phyloP scores from a whole-genome alignment of 257 asterid genomes.

The Echium plantagineum region DNA sequence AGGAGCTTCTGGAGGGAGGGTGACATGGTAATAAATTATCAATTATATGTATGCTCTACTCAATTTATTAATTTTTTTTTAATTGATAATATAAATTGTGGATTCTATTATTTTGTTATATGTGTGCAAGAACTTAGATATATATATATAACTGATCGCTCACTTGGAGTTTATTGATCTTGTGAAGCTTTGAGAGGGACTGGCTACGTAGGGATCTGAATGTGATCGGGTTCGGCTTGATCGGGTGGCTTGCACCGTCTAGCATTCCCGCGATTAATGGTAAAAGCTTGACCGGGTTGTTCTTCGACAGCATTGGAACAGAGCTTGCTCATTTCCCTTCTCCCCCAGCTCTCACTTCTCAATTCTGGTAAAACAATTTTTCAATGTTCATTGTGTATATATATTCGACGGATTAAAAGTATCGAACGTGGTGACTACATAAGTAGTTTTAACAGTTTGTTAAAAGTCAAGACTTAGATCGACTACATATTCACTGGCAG shows the following conservation, averaged over 20 bases:
- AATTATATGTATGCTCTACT: no score
- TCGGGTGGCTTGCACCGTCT: constrained; percentile 94
- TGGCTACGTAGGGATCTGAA: constrained; percentile 82
- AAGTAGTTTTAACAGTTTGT: no score
- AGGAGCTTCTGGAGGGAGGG: constrained; percentile 59
- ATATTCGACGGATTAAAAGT: no score
- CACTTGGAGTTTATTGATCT: background rate
- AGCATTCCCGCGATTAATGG: constrained; percentile 76
- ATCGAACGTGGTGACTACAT: no score
- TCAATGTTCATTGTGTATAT: background rate
- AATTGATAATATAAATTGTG: no score
- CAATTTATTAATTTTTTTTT: no score
- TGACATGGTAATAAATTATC: constrained; percentile 45
- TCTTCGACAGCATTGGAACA: constrained; percentile 79
- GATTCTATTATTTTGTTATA: no score
- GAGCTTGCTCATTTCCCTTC: constrained; percentile 89
- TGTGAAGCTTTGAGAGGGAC: constrained; percentile 58
- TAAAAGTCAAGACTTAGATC: no score
- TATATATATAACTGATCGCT: background rate
- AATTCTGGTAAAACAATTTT: constrained; percentile 41
- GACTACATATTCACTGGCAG: no score
- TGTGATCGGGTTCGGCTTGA: constrained; percentile 88
- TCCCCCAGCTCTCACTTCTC: constrained; percentile 65
- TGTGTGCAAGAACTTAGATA: background rate
- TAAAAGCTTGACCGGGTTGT: constrained; percentile 72